Conservation (phyloP, 305 asterid genomes). For the Fraxinus floribunda region DNA sequence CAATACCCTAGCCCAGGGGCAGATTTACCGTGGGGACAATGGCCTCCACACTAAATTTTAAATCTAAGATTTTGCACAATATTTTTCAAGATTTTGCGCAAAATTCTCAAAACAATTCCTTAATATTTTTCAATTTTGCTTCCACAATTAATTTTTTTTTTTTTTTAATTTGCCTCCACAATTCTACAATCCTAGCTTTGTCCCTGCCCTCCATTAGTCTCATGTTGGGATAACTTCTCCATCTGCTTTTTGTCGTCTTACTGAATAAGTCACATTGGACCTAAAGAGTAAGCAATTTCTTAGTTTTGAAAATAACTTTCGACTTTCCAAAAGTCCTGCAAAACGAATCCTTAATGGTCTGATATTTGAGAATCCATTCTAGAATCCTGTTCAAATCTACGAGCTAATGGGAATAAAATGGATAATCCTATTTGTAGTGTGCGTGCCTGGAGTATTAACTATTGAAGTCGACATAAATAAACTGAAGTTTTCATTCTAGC, state of each 20-base stretch:
- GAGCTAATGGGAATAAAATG: not conserved
- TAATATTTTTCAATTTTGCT: no score
- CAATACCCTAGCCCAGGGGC: no score
- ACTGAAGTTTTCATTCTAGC: not conserved
- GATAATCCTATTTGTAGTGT: not conserved
- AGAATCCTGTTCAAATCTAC: not conserved
- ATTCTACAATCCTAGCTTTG: no score
- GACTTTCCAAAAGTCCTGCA: not conserved
- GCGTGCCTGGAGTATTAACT: not conserved
- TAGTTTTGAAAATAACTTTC: not conserved
- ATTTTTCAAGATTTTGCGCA: no score
- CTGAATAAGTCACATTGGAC: not conserved
- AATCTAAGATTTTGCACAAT: no score
- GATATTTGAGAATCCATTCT: not conserved
- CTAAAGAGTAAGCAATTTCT: no score
- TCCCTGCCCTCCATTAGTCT: no score
- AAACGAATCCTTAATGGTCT: not conserved
- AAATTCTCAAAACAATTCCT: no score
- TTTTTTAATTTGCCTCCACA: no score
- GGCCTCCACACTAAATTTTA: no score
- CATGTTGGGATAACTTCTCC: not conserved
- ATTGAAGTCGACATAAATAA: not conserved
- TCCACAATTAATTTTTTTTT: no score
- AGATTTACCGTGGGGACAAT: no score
- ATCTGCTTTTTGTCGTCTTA: not conserved